These are phyloP conservation scores for Agapanthus africanus DNA, from an alignment of 106 monocot genomes.

Conservation along the genomic window DNA sequence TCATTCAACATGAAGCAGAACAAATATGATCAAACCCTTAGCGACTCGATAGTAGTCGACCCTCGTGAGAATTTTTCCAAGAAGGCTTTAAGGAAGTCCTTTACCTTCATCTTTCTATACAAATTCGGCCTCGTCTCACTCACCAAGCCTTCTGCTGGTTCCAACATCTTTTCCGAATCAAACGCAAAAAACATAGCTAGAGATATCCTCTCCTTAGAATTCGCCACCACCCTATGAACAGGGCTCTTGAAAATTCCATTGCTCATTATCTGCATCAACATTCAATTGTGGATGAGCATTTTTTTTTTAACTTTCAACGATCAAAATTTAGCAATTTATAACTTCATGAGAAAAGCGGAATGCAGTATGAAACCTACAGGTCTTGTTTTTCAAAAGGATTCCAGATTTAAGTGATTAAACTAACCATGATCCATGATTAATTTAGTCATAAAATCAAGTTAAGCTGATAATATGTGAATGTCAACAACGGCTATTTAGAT, in stretches of 20 bases:
- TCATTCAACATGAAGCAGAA: too few relatives aligned
- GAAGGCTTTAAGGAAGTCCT: slow-evolving; percentile 17
- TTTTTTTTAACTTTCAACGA: too few relatives aligned
- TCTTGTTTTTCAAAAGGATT: too few relatives aligned
- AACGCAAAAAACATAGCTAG: slow-evolving; percentile 30
- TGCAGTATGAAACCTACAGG: too few relatives aligned
- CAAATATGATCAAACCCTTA: slow-evolving; percentile 15
- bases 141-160: slow-evolving; percentile 23
- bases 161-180: slow-evolving; percentile 19
- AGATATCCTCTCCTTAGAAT: slow-evolving; percentile 27
- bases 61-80: slow-evolving; percentile 23
- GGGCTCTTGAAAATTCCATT: slow-evolving; percentile 44
- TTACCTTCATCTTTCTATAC: slow-evolving; percentile 27
- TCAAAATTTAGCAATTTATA: neutral
- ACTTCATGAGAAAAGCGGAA: too few relatives aligned
- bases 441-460: too few relatives aligned
- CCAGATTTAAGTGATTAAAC: too few relatives aligned
- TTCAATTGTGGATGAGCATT: neutral
- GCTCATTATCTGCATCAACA: slow-evolving; percentile 38
- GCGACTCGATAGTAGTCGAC: slow-evolving; percentile 19
- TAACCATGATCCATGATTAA: too few relatives aligned
- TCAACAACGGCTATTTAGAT: too few relatives aligned
- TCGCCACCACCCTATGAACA: slow-evolving; percentile 36
- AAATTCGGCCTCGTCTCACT: slow-evolving; percentile 20
- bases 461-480: too few relatives aligned